A percentile compares a stretch with the other conserved stretches of the same genome.
phyloP scores from a whole-genome alignment of 2,329 filamentous ascomycete species.

The Clarireedia paspali region DNA sequence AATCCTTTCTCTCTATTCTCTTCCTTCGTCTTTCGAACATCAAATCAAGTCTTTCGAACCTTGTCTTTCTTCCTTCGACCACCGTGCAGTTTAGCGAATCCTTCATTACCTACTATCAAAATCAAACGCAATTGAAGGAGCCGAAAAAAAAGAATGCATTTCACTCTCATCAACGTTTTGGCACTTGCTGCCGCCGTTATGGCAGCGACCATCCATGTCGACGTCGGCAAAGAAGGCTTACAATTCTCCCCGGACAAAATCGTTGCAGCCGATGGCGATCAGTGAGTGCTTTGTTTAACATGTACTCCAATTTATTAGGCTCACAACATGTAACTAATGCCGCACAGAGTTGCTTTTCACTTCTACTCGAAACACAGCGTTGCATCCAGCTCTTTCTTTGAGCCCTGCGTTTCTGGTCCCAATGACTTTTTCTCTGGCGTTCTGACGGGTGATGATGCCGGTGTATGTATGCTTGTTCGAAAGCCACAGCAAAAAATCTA shows the following conservation, averaged over 20 bases:
- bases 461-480: slow-evolving; percentile 32
- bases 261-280: slow-evolving; percentile 49
- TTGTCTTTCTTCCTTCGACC: not conserved
- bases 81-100: not conserved
- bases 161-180: not conserved
- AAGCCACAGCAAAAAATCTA: slow-evolving; percentile 31
- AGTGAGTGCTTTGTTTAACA: not conserved
- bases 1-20: not conserved
- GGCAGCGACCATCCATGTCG: slow-evolving; percentile 45
- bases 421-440: slow-evolving; percentile 61
- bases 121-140: not conserved
- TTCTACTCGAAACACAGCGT: slow-evolving; percentile 63
- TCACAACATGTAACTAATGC: slow-evolving; percentile 38
- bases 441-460: slow-evolving; percentile 36
- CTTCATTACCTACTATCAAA: not conserved
- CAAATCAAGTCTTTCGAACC: not conserved
- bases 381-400: slow-evolving; percentile 68
- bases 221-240: slow-evolving; percentile 50
- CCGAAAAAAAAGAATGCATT: not conserved
- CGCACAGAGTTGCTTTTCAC: not conserved
- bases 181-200: not conserved
- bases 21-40: not conserved
- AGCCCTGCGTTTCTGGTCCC: slow-evolving; percentile 52
- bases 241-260: slow-evolving; percentile 61
- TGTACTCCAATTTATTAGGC: slow-evolving; percentile 52